Evolutionary conservation across 768 basidiomycete species (phyloP), one percentile per base, ranked within the genome.

Genomic region (Leccinum broughii): DNA sequence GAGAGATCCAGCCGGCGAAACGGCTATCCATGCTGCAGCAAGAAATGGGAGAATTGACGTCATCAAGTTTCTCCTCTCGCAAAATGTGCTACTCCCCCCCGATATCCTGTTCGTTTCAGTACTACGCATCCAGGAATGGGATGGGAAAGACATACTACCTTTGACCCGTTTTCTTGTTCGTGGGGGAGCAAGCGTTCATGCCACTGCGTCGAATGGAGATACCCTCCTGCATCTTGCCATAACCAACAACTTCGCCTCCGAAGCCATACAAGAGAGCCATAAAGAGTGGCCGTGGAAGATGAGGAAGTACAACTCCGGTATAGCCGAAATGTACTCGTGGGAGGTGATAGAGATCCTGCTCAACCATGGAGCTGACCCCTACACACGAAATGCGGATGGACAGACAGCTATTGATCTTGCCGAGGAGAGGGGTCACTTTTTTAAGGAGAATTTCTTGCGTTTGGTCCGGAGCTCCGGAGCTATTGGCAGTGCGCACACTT

Each of bases 371-470:
- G 28, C 50, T 11, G 46, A 62, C 5, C 51, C 60, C 2, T 48
- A 3, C 13, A 35, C 44, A n/a, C 55, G 30, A 6, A 62, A 62
- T 9, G 4, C 7, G 49, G n/a, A 41, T 1, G 60, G 55, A 11
- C 4, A 53, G 35, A 53, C 62, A 0, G 22, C 62, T 0, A 11
- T 41, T 24, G 55, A 46, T 22, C 20, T 57, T 39, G 62, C 60
- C 13, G 11, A 53, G n/a, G 41, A 1, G 4, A 35, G 35, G 10
- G 55, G 51, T 10, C 44, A 30, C 2, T 53, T 32, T 17, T 53
- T 52, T 35, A 17, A 56, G 1, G 13, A 56, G 15, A 62, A 62
- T 30, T 62, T 62, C n/a, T n/a, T 41, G 3, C 62, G 60, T 2
- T 52, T 62, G 49, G 41, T 61, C 3, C 17, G 8, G 7, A 30